Evolutionary conservation across 345 rosid species (phyloP), one percentile per base, ranked within the genome.

Genomic region (Erysimum cheiranthoides): DNA sequence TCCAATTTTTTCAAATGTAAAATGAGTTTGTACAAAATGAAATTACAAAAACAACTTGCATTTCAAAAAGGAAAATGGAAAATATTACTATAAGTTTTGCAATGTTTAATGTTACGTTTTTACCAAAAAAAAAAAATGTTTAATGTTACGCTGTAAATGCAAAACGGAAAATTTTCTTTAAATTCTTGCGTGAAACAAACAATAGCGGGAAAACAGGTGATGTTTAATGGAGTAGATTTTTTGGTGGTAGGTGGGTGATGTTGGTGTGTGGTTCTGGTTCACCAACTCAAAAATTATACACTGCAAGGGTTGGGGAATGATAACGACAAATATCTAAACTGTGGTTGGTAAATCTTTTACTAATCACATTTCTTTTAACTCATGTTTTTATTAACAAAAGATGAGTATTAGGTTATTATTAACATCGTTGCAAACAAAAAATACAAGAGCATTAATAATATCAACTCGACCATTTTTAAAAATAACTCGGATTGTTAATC

Each of bases 251-350:
- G 77, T 77, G 81, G 63, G 62, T 39, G 77, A 58, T 36, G 66
- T 56, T 65, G 21, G 58, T 70, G 0, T 54, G 16, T 58, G 75
- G 56, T 58, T 70, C 18, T 43, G 52, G 71, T 43, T 39, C 63
- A 76, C 79, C 79, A 6, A 68, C 79, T 52, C 5, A 51, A 73
- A 64, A 64, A 50, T 13, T 28, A 49, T 3, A 18, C 25, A 3
- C 11, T 17, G 43, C 35, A 47, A 51, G 72, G 68, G 81, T 71
- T 78, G 81, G 73, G 21, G 81, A 78, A 25, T 2, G 81, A 78
- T 60, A 40, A 6, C 8, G 77, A 78, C 81, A 38, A 25, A 25
- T 61, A 28, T 42, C 70, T 31, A n/a, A 49, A 17, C 46, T 18
- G 35, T 53, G 56, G 71, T 70, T 76, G 80, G 80, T 70, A 35